Evolutionary conservation across 225 moss, liverwort and hornwort species (phyloP).

Genomic region (Bryoerythrophyllum caledonicum): DNA sequence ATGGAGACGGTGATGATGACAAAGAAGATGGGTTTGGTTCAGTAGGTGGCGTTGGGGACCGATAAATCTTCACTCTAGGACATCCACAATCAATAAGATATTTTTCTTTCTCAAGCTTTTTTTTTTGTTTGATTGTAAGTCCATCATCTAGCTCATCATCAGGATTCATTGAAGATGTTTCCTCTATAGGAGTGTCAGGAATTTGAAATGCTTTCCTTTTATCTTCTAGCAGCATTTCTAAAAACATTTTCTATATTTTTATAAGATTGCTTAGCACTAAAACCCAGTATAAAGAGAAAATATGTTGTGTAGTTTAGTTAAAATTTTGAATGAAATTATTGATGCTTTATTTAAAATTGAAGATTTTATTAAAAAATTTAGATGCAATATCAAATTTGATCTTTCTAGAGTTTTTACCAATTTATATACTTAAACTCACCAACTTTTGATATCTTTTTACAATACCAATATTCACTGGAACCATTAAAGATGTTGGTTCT

Average conservation of each 20-base stretch:
- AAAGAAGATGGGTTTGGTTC: neutral
- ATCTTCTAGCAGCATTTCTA: constrained; percentile 35
- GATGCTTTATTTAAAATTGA: neutral
- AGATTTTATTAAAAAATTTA: no score
- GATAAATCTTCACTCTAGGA: constrained; percentile 23
- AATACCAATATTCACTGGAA: constrained; percentile 23
- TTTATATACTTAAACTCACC: constrained; percentile 17
- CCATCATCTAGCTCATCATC: neutral
- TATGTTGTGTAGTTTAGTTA: accelerated
- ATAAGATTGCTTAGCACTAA: neutral
- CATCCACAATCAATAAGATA: constrained; percentile 49
- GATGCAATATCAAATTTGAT: neutral
- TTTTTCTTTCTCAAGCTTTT: constrained; percentile 30
- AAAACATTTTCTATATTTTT: constrained; percentile 36
- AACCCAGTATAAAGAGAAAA: neutral
- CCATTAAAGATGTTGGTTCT: constrained; percentile 14
- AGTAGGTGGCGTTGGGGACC: neutral
- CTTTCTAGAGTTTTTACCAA: accelerated
- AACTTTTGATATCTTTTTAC: constrained; percentile 65
- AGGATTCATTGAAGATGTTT: neutral
- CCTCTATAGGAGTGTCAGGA: neutral
- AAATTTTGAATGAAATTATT: neutral
- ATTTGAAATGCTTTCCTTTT: constrained; percentile 21
- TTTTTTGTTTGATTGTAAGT: neutral
- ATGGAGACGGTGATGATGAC: neutral